These are phyloP conservation scores for Zalaria obscura DNA, from an alignment of 2,329 filamentous ascomycete genomes.

Conservation along the genomic window DNA sequence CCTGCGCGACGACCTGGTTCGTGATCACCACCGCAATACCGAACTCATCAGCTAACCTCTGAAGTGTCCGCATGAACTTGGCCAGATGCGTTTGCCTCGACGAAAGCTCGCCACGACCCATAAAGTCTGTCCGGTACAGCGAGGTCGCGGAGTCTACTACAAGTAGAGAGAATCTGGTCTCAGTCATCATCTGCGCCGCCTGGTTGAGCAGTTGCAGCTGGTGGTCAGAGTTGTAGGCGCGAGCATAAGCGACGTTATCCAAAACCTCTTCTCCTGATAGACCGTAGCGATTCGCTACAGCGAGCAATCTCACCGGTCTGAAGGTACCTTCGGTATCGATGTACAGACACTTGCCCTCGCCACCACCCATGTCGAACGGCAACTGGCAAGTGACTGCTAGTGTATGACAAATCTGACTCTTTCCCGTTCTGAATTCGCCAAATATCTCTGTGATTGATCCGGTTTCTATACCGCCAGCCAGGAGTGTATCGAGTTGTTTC, in stretches of 20 bases:
- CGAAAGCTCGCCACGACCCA: slow-evolving; percentile 92
- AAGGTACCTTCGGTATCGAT: slow-evolving; percentile 99
- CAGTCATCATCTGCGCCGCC: slow-evolving; percentile 97
- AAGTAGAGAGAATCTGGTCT: slow-evolving; percentile 90
- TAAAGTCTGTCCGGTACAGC: slow-evolving; percentile 90
- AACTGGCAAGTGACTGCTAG: slow-evolving; percentile 96
- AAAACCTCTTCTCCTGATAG: slow-evolving; percentile 93
- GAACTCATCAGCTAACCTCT: slow-evolving; percentile 66
- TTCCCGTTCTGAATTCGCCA: slow-evolving; percentile 93
- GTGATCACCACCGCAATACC: slow-evolving; percentile 97
- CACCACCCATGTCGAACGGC: slow-evolving; percentile 97
- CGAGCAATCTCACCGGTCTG: slow-evolving; percentile 72
- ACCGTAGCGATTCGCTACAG: slow-evolving; percentile 87
- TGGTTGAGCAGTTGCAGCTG: slow-evolving; percentile 91
- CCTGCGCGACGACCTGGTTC: slow-evolving; percentile 96
- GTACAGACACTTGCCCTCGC: slow-evolving; percentile 95
- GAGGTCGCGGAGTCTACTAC: slow-evolving; percentile 94
- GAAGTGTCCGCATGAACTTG: slow-evolving; percentile 76
- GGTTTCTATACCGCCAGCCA: slow-evolving; percentile 90
- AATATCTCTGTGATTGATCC: slow-evolving; percentile 97
- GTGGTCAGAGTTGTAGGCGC: slow-evolving; percentile 97
- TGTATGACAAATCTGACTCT: slow-evolving; percentile 97
- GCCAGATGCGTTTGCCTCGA: slow-evolving; percentile 78
- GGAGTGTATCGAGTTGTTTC: slow-evolving; percentile 87
- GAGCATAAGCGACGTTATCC: slow-evolving; percentile 95